Evolutionary conservation across 257 asterid species (phyloP).

Genomic region (Primulina tabacum): DNA sequence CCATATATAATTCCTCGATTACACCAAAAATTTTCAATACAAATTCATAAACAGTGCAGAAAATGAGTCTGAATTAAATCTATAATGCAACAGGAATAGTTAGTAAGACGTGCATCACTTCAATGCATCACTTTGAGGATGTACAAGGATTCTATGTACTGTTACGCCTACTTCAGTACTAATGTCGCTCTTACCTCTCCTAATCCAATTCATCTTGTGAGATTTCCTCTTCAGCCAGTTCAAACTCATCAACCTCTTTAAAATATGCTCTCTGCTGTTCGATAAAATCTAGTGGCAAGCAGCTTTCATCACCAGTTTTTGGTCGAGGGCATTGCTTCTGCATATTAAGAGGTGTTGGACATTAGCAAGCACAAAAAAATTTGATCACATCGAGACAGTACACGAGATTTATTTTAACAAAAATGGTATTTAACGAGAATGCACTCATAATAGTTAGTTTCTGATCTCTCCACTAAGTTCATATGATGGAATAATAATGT

Average conservation of each 20-base stretch:
- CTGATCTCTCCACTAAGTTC: neutral
- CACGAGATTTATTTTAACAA: neutral
- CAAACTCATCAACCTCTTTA: conserved; percentile 71
- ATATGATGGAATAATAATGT: neutral
- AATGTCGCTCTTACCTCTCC: conserved; percentile 21
- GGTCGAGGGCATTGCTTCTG: conserved; percentile 43
- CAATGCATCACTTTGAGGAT: conserved; percentile 27
- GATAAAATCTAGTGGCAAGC: conserved; percentile 51
- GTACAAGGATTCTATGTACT: conserved; percentile 30
- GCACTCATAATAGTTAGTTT: conserved; percentile 4
- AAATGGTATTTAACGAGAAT: neutral
- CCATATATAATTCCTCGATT: neutral
- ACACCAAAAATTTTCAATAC: neutral
- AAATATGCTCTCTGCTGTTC: conserved; percentile 60
- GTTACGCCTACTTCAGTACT: conserved; percentile 17
- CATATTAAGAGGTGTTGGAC: conserved; percentile 4
- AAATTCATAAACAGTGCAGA: neutral
- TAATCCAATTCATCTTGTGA: conserved; percentile 45
- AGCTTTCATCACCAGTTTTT: conserved; percentile 19
- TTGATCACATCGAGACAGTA: conserved; percentile 5
- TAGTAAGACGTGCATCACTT: neutral
- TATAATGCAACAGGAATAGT: neutral
- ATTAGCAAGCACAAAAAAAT: neutral
- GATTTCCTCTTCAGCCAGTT: conserved; percentile 67
- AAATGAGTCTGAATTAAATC: neutral